These are phyloP conservation scores for Amauroascus verrucosus DNA, from an alignment of 2,329 filamentous ascomycete species.

Conservation along the genomic window DNA sequence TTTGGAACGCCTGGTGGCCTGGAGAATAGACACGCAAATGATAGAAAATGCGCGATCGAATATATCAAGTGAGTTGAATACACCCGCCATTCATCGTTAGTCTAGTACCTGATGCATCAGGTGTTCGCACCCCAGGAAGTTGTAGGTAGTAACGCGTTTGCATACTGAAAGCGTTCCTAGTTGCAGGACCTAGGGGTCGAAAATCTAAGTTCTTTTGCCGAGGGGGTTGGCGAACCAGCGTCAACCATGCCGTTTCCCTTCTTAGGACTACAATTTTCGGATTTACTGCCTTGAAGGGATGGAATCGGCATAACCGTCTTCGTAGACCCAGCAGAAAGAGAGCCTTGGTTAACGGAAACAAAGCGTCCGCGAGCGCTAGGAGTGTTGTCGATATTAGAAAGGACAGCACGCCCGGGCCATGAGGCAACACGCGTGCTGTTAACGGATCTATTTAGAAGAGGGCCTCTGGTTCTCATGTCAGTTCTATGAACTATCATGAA, in stretches of 20 bases:
- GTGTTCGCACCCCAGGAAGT: background rate
- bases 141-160: background rate
- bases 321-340: conserved; percentile 28
- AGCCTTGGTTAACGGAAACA: conserved; percentile 21
- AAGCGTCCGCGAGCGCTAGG: conserved; percentile 27
- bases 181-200: conserved; percentile 29
- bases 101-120: too few species aligned
- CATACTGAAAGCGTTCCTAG: conserved; percentile 10
- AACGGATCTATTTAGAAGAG: conserved; percentile 30
- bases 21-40: conserved; percentile 2
- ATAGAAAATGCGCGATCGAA: conserved; percentile 1
- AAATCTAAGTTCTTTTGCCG: conserved; percentile 31
- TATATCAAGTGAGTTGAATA: background rate
- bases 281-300: conserved; percentile 23
- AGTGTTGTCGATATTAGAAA: conserved; percentile 33
- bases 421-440: conserved; percentile 28
- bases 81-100: background rate
- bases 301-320: conserved; percentile 28
- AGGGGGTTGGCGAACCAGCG: conserved; percentile 31
- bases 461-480: conserved; percentile 30
- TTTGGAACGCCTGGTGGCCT: background rate
- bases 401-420: conserved; percentile 31
- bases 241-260: conserved; percentile 27
- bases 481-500: conserved; percentile 7
- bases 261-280: conserved; percentile 33